These are phyloP conservation scores for Dentipellis sp. DNA, from an alignment of 768 basidiomycete genomes.

Conservation along the genomic window DNA sequence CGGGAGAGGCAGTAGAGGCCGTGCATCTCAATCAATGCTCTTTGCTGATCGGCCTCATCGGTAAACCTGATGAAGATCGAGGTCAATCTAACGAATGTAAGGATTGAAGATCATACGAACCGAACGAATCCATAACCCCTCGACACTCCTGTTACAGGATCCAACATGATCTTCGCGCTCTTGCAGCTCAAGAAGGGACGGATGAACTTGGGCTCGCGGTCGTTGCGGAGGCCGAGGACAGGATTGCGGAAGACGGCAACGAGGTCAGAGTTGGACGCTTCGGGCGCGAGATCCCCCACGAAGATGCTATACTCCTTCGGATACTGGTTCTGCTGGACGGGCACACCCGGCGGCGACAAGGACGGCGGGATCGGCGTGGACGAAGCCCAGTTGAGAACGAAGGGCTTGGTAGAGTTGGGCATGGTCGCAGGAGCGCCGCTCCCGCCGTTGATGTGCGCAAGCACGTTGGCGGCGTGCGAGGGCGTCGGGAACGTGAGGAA, in stretches of 20 bases:
- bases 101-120: constrained; percentile 22
- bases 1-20: constrained; percentile 83
- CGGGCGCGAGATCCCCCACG: constrained; percentile 87
- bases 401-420: constrained; percentile 82
- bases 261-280: constrained; percentile 92
- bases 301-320: constrained; percentile 91
- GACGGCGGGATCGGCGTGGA: constrained; percentile 25
- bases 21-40: constrained; percentile 87
- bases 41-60: constrained; percentile 81
- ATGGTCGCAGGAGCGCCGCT: constrained; percentile 46
- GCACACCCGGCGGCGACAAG: constrained; percentile 25
- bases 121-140: constrained; percentile 91
- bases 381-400: constrained; percentile 73
- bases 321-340: constrained; percentile 43
- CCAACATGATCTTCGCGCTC: constrained; percentile 93
- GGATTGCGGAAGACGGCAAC: constrained; percentile 90
- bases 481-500: constrained; percentile 79
- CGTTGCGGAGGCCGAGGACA: constrained; percentile 74
- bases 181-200: constrained; percentile 86
- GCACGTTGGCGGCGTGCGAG: constrained; percentile 58
- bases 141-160: constrained; percentile 82
- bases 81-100: constrained; percentile 8
- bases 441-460: constrained; percentile 51
- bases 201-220: constrained; percentile 83
- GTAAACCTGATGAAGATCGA: constrained; percentile 52